phyloP scores from a whole-genome alignment of 495 filamentous ascomycete species.

The Penicillium chermesinum region DNA sequence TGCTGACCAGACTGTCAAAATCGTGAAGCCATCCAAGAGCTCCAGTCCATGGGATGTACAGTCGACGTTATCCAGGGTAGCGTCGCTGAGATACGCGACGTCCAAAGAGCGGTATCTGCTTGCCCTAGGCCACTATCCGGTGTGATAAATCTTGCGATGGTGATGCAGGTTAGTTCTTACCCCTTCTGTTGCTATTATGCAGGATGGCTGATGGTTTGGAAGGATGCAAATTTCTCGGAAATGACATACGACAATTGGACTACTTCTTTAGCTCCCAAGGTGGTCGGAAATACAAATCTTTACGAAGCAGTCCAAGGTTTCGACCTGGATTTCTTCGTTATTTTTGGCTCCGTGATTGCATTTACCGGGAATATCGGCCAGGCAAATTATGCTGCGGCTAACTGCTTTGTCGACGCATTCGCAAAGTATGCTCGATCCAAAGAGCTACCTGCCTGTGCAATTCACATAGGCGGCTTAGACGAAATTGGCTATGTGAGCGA shows the following conservation, averaged over 20 bases:
- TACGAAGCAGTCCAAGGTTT: not conserved
- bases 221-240: not conserved
- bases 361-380: conserved; percentile 93
- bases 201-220: not conserved
- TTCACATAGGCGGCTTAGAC: not conserved
- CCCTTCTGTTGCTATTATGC: no score
- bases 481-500: conserved; percentile 1
- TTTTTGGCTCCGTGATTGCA: not conserved
- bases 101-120: conserved; percentile 8
- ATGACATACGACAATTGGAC: not conserved
- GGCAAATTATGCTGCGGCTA: conserved; percentile 95
- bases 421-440: not conserved
- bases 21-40: conserved; percentile 4
- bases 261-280: not conserved
- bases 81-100: conserved; percentile 13
- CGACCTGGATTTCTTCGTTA: conserved; percentile 1
- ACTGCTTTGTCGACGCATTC: conserved; percentile 26
- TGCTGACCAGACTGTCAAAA: not conserved
- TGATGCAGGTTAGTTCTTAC: conserved; percentile 16
- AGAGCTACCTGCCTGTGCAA: not conserved
- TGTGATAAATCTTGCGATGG: conserved; percentile 34
- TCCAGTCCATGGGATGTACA: conserved; percentile 16
- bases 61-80: conserved; percentile 17
- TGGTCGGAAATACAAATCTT: not conserved
- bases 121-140: conserved; percentile 20